Conservation (phyloP, 306 rosid genomes). For the Cucumis hystrix region DNA sequence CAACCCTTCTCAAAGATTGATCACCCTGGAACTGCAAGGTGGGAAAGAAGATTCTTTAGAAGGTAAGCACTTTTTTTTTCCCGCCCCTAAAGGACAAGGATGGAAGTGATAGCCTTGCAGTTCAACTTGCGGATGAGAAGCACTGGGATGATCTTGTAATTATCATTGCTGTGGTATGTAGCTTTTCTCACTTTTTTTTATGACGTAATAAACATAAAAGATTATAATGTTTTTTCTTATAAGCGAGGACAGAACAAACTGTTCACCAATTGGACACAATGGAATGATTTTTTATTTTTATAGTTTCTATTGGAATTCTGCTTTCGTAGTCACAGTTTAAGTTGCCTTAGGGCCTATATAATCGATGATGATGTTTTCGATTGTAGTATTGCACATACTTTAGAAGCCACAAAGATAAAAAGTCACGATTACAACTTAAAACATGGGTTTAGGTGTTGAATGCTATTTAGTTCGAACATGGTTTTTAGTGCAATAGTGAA, state of each 20-base stretch:
- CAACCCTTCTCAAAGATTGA: slow-evolving; percentile 44
- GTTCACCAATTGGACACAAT: background rate
- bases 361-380: background rate
- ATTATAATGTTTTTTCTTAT: background rate
- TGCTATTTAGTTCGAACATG: no score
- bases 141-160: slow-evolving; percentile 98
- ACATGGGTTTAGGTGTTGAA: background rate
- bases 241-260: no score
- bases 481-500: background rate
- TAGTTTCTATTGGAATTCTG: background rate
- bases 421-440: background rate
- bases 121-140: slow-evolving; percentile 83
- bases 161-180: slow-evolving; percentile 76
- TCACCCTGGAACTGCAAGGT: slow-evolving; percentile 6
- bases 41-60: no score
- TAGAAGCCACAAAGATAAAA: background rate
- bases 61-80: no score
- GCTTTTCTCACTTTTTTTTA: background rate
- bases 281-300: background rate
- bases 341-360: background rate
- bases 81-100: slow-evolving; percentile 43
- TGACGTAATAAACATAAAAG: background rate
- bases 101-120: slow-evolving; percentile 90
- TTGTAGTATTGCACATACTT: background rate
- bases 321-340: background rate